Evolutionary conservation across 495 filamentous ascomycete genomes (phyloP).

Genomic region (Mycothermus thermophilus): DNA sequence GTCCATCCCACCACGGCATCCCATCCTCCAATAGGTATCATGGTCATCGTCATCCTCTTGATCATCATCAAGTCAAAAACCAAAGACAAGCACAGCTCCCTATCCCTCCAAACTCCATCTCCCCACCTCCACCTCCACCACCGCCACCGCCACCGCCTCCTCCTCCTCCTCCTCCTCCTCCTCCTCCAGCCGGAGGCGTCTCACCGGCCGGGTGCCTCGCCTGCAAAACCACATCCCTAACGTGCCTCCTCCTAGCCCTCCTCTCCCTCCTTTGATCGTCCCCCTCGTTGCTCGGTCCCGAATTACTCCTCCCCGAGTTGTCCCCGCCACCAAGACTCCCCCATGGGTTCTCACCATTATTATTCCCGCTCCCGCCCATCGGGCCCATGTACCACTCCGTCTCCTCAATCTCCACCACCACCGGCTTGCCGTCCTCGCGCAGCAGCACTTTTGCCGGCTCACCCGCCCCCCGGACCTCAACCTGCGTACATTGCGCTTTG

Average conservation of each 20-base stretch:
- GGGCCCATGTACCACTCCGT: slow-evolving; percentile 1
- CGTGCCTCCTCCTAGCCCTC: background rate
- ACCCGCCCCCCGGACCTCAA: slow-evolving; percentile 40
- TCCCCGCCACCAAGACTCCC: no score
- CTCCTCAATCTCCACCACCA: slow-evolving; percentile 48
- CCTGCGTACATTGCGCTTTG: slow-evolving; percentile 47
- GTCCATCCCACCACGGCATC: no score
- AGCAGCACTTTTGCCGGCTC: slow-evolving; percentile 25
- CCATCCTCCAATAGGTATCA: no score
- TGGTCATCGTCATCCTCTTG: no score
- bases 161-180: no score
- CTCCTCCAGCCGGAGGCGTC: no score
- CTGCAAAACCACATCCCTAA: background rate
- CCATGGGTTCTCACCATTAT: no score
- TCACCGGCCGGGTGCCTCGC: no score
- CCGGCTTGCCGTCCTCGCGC: slow-evolving; percentile 26
- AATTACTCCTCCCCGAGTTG: no score
- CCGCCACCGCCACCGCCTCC: background rate
- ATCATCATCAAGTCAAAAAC: background rate
- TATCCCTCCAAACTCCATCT: background rate
- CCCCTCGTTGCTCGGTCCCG: background rate
- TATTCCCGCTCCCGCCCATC: no score
- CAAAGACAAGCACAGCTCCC: background rate
- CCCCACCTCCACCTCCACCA: background rate
- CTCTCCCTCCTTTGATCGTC: background rate